phyloP scores from a whole-genome alignment of 805 yeast genomes.

The Schwanniomyces polymorphus region DNA sequence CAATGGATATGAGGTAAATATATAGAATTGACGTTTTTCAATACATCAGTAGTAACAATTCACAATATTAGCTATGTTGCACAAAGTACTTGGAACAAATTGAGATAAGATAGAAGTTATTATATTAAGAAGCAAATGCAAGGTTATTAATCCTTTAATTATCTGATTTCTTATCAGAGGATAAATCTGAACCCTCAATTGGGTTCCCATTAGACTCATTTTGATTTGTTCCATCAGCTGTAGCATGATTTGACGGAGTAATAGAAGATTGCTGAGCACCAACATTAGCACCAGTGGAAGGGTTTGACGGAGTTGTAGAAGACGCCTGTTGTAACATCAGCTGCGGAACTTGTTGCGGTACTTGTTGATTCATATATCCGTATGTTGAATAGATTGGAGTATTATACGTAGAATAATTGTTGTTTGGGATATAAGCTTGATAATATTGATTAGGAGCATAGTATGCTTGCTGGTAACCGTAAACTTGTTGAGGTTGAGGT shows the following conservation, averaged over 20 bases:
- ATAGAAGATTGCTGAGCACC: conserved; percentile 1
- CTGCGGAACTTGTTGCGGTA: conserved; percentile 10
- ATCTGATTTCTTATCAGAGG: not conserved
- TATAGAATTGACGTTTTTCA: not conserved
- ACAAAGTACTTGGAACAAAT: not conserved
- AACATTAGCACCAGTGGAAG: conserved; percentile 2
- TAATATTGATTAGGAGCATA: conserved; percentile 24
- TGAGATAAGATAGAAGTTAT: not conserved
- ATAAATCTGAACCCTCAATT: not conserved
- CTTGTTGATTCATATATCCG: conserved; percentile 12
- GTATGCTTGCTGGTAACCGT: conserved; percentile 23
- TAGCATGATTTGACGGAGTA: conserved; percentile 1
- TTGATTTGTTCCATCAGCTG: conserved; percentile 3
- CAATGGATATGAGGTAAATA: not conserved
- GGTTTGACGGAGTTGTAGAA: not conserved
- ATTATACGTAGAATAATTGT: conserved; percentile 14
- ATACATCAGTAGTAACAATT: not conserved
- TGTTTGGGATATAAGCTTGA: conserved; percentile 16
- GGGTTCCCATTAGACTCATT: conserved; percentile 1
- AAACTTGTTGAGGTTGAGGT: conserved; percentile 13
- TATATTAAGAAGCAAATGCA: not conserved
- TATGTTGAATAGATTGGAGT: conserved; percentile 15
- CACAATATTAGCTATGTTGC: not conserved
- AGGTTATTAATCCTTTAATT: not conserved
- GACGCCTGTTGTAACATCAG: conserved; percentile 4